These are phyloP conservation scores for Kodamaea ohmeri DNA, from an alignment of 1,139 yeast species.

Conservation along the genomic window DNA sequence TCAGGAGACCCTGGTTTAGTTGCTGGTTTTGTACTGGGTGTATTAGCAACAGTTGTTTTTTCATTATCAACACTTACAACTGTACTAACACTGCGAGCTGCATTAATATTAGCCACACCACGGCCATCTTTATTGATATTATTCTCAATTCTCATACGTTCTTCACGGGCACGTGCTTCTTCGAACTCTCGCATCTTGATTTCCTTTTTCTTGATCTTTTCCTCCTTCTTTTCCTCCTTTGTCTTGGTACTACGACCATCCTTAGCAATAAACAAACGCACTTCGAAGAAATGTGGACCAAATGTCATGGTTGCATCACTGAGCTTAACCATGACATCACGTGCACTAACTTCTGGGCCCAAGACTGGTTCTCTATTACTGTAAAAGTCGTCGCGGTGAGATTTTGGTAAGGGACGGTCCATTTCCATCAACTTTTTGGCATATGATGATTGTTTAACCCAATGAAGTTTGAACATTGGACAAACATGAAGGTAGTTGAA, in stretches of 20 bases:
- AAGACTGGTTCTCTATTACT: conserved; percentile 41
- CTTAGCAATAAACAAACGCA: conserved; percentile 75
- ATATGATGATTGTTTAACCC: conserved; percentile 64
- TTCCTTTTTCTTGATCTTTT: conserved; percentile 8
- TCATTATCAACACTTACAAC: background rate
- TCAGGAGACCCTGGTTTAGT: conserved; percentile 17
- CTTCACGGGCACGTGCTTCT: conserved; percentile 20
- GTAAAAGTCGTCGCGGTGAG: conserved; percentile 24
- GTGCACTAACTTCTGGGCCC: conserved; percentile 50
- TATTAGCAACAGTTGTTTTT: background rate
- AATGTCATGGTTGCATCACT: conserved; percentile 70
- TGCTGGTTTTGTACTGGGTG: conserved; percentile 3
- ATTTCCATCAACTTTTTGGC: conserved; percentile 40
- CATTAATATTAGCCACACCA: background rate
- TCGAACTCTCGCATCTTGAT: conserved; percentile 8
- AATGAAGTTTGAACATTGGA: conserved; percentile 73
- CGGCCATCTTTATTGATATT: background rate
- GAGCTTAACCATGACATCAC: conserved; percentile 87
- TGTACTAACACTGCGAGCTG: background rate
- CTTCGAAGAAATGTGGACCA: conserved; percentile 83
- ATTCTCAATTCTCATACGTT: conserved; percentile 15
- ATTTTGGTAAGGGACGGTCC: conserved; percentile 30
- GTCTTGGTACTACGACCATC: conserved; percentile 56
- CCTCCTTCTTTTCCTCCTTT: conserved; percentile 21
- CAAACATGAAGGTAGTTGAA: conserved; percentile 65